phyloP scores from a whole-genome alignment of 176 grass and related monocot species.

The Neostapfia colusana region DNA sequence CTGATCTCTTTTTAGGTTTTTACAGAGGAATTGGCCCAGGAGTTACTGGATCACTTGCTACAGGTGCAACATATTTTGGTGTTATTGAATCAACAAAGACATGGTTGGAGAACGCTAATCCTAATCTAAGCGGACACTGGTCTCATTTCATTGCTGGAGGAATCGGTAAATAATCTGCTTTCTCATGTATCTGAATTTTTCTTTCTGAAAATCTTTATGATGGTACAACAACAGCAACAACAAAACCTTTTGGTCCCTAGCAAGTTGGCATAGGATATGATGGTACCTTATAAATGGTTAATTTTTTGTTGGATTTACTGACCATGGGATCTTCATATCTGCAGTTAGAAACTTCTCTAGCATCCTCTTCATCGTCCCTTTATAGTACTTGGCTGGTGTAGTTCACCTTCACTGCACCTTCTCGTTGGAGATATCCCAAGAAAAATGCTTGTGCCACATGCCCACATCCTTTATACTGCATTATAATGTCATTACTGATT shows the following conservation, averaged over 20 bases:
- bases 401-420: too few relatives aligned
- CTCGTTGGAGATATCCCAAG: slow-evolving; percentile 18
- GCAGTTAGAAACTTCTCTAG: slow-evolving; percentile 11
- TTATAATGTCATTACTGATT: slow-evolving; percentile 33
- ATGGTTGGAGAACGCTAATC: slow-evolving; percentile 79
- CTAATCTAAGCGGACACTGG: slow-evolving; percentile 70
- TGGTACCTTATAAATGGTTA: background rate
- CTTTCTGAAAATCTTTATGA: background rate
- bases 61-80: slow-evolving; percentile 86
- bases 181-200: slow-evolving; percentile 6
- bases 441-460: too few relatives aligned
- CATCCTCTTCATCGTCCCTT: background rate
- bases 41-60: slow-evolving; percentile 83
- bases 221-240: background rate
- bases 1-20: slow-evolving; percentile 57
- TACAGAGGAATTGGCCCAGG: slow-evolving; percentile 84
- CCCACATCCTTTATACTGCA: slow-evolving; percentile 20
- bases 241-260: background rate
- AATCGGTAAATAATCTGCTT: slow-evolving; percentile 55
- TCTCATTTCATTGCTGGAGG: slow-evolving; percentile 91
- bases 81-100: slow-evolving; percentile 92
- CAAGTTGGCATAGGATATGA: background rate
- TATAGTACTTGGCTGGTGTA: slow-evolving; percentile 8
- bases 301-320: background rate
- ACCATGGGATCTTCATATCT: slow-evolving; percentile 7